Conservation (phyloP, 768 basidiomycete genomes). For the Amanita exitialis region DNA sequence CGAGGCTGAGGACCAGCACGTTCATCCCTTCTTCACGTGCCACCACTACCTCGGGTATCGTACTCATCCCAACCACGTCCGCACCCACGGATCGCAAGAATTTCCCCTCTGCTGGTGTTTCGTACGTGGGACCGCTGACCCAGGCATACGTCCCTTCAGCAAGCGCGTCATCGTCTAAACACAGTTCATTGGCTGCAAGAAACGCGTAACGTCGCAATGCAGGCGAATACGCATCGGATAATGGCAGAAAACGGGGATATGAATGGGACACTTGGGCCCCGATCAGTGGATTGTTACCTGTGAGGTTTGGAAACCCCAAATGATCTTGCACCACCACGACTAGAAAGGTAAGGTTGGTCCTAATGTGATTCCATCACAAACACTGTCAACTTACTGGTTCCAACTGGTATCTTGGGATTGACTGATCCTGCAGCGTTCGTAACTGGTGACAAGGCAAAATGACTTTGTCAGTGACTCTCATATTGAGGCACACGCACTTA, state of each 20-base stretch:
- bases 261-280: slow-evolving; percentile 53
- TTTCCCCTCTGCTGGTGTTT: slow-evolving; percentile 79
- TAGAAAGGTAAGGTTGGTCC: slow-evolving; percentile 18
- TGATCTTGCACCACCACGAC: slow-evolving; percentile 85
- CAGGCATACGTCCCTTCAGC: slow-evolving; percentile 84
- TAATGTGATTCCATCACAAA: neutral
- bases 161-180: slow-evolving; percentile 42
- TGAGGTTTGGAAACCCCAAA: slow-evolving; percentile 67
- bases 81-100: slow-evolving; percentile 68
- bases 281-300: slow-evolving; percentile 70
- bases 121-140: slow-evolving; percentile 87
- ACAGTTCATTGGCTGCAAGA: slow-evolving; percentile 55
- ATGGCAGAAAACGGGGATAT: slow-evolving; percentile 70
- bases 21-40: slow-evolving; percentile 69
- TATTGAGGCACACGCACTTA: slow-evolving; percentile 35
- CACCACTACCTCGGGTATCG: slow-evolving; percentile 80
- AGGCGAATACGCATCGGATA: slow-evolving; percentile 77
- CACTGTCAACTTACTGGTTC: slow-evolving; percentile 53
- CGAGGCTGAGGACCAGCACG: slow-evolving; percentile 72
- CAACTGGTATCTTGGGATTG: slow-evolving; percentile 62
- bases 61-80: slow-evolving; percentile 93
- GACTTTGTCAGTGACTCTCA: neutral
- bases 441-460: slow-evolving; percentile 30
- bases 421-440: slow-evolving; percentile 86
- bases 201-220: slow-evolving; percentile 63